A percentile compares a stretch with the other conserved stretches of the same genome.
These are phyloP conservation scores for Linderina pennispora DNA, from an alignment of 192 early-diverging fungal genomes.

Conservation along the genomic window DNA sequence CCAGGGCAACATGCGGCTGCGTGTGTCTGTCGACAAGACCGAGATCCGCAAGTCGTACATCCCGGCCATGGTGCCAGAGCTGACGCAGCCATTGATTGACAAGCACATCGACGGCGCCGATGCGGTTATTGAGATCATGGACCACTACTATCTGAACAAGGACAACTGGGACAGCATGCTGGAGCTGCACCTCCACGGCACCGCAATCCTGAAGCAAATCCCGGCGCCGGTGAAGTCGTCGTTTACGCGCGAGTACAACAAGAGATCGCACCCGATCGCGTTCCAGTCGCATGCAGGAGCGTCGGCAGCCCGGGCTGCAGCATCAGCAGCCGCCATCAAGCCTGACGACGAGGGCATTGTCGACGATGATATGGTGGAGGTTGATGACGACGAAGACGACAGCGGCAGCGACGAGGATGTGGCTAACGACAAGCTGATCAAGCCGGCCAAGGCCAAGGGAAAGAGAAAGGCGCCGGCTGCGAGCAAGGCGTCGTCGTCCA, in stretches of 20 bases:
- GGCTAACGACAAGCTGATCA: slow-evolving; percentile 4
- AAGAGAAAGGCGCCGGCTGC: too few species aligned
- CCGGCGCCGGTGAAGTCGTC: slow-evolving; percentile 61
- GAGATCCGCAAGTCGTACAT: slow-evolving; percentile 86
- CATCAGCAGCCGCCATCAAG: slow-evolving; percentile 4
- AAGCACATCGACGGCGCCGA: slow-evolving; percentile 52
- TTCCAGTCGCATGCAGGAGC: slow-evolving; percentile 12
- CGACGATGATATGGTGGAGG: slow-evolving; percentile 16
- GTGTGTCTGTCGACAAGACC: slow-evolving; percentile 74
- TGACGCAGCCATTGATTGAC: slow-evolving; percentile 22
- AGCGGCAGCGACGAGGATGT: not conserved
- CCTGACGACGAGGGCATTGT: slow-evolving; percentile 25
- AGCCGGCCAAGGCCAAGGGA: slow-evolving; percentile 2
- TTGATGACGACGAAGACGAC: slow-evolving; percentile 10
- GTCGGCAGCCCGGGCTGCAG: slow-evolving; percentile 12
- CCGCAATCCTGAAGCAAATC: slow-evolving; percentile 50
- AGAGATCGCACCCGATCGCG: slow-evolving; percentile 26
- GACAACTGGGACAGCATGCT: slow-evolving; percentile 85
- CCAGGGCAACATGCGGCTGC: slow-evolving; percentile 80
- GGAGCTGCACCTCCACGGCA: slow-evolving; percentile 66
- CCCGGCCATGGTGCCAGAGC: slow-evolving; percentile 51
- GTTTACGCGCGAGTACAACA: slow-evolving; percentile 71
- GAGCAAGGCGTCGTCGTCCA: slow-evolving; percentile 4
- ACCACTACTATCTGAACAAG: slow-evolving; percentile 83
- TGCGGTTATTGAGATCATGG: slow-evolving; percentile 80